Percentiles rank a stretch among this genome's conserved stretches.
phyloP scores from a whole-genome alignment of 1,139 yeast species.

The Kazachstania sp. region DNA sequence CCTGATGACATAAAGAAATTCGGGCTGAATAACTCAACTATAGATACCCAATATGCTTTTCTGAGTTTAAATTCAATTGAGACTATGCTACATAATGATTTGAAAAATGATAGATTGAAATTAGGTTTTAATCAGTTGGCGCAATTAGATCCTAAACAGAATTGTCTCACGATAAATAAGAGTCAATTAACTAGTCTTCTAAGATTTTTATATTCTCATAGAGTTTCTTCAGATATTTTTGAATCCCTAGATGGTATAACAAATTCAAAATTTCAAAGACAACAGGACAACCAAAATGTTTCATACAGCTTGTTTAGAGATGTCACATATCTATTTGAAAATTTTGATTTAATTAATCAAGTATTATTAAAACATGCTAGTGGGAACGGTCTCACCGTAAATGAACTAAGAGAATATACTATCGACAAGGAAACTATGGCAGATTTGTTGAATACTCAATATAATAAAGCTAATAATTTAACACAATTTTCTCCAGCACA shows the following conservation, averaged over 20 bases:
- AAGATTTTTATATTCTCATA: constrained; percentile 31
- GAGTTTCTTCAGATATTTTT: constrained; percentile 31
- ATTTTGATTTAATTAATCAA: constrained; percentile 35
- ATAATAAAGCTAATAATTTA: constrained; percentile 34
- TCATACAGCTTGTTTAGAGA: constrained; percentile 33
- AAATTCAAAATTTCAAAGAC: constrained; percentile 17
- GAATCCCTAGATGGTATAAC: constrained; percentile 24
- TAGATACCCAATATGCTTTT: constrained; percentile 14
- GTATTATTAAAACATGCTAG: constrained; percentile 31
- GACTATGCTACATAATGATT: constrained; percentile 33
- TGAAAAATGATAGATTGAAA: constrained; percentile 30
- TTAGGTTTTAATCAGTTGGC: constrained; percentile 26
- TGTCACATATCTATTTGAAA: constrained; percentile 32
- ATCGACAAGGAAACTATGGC: constrained; percentile 34
- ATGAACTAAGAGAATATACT: constrained; percentile 23
- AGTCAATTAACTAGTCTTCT: constrained; percentile 31
- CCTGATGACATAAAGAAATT: neutral
- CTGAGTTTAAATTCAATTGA: constrained; percentile 31
- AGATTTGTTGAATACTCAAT: constrained; percentile 29
- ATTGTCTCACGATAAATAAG: constrained; percentile 29
- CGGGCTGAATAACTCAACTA: neutral
- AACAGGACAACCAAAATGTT: constrained; percentile 29
- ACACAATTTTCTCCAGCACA: constrained; percentile 35
- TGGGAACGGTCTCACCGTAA: constrained; percentile 22
- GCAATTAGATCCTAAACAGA: constrained; percentile 21